These are phyloP conservation scores for Lactuca sativa DNA, from an alignment of 129 eudicot species.

Conservation along the genomic window DNA sequence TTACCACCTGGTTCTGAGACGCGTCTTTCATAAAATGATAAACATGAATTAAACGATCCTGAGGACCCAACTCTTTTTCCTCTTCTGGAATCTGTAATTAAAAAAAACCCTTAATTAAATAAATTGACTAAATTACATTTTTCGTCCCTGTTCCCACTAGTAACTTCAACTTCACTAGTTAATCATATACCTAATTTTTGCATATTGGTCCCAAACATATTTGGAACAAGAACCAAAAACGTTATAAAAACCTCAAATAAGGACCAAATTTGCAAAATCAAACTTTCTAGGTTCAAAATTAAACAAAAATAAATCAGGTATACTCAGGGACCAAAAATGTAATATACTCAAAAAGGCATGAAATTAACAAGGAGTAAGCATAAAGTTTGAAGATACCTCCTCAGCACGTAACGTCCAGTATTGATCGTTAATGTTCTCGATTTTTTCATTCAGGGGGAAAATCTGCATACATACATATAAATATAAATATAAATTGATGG, in stretches of 20 bases:
- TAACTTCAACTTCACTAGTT: too few relatives aligned
- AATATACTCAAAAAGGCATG: too few relatives aligned
- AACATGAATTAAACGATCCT: slow-evolving; percentile 78
- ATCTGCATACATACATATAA: slow-evolving; percentile 41
- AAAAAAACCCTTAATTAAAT: neutral
- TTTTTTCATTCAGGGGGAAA: slow-evolving; percentile 72
- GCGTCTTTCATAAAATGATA: slow-evolving; percentile 71
- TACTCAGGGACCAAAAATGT: neutral
- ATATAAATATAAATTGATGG: neutral
- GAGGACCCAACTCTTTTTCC: slow-evolving; percentile 74
- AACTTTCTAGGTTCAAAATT: neutral
- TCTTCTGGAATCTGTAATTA: slow-evolving; percentile 82
- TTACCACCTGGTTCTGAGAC: slow-evolving; percentile 61
- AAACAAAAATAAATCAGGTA: too few relatives aligned
- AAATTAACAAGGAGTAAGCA: neutral
- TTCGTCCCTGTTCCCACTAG: neutral
- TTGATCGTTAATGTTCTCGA: slow-evolving; percentile 83
- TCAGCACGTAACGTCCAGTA: slow-evolving; percentile 96
- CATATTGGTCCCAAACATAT: too few relatives aligned
- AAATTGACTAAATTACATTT: neutral
- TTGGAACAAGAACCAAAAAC: neutral
- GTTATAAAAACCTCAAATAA: neutral
- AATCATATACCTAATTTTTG: neutral
- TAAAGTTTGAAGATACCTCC: slow-evolving; percentile 50
- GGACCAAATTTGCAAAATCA: neutral